phyloP scores from a whole-genome alignment of 352 stramenopile genomes.

The Globisporangium paddicum region DNA sequence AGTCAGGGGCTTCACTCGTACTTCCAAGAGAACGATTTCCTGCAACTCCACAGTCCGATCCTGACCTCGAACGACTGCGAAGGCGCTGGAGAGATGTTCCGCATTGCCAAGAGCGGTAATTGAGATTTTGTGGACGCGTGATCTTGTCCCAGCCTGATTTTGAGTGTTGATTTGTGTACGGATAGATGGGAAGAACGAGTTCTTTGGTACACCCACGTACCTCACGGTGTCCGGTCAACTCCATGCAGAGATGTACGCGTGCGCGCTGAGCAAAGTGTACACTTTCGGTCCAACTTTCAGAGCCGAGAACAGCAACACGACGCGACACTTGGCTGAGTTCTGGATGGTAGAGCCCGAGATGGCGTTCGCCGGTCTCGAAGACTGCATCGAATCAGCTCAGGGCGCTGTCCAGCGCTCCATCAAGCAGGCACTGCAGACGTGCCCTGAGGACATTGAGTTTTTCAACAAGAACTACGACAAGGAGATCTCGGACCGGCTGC shows the following conservation, averaged over 20 bases:
- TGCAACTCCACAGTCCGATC: constrained; percentile 90
- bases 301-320: constrained; percentile 98
- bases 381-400: constrained; percentile 94
- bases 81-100: constrained; percentile 98
- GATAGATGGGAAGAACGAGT: constrained; percentile 87
- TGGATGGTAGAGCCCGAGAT: constrained; percentile 98
- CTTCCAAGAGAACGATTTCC: constrained; percentile 76
- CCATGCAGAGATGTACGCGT: constrained; percentile 96
- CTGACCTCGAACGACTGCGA: constrained; percentile 98
- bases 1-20: constrained; percentile 65
- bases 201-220: constrained; percentile 93
- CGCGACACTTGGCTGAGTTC: constrained; percentile 96
- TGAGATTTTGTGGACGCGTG: too few species aligned
- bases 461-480: constrained; percentile 91
- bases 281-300: constrained; percentile 99
- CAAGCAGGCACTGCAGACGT: constrained; percentile 73
- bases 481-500: constrained; percentile 75
- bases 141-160: too few species aligned
- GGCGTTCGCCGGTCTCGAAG: constrained; percentile 63
- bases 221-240: constrained; percentile 92
- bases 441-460: constrained; percentile 90
- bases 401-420: constrained; percentile 89
- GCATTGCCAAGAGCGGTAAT: constrained; percentile 78
- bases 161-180: too few species aligned
- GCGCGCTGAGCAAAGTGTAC: constrained; percentile 97